These are phyloP conservation scores for Amphibolis antarctica DNA, from an alignment of 106 monocot species.

Conservation along the genomic window DNA sequence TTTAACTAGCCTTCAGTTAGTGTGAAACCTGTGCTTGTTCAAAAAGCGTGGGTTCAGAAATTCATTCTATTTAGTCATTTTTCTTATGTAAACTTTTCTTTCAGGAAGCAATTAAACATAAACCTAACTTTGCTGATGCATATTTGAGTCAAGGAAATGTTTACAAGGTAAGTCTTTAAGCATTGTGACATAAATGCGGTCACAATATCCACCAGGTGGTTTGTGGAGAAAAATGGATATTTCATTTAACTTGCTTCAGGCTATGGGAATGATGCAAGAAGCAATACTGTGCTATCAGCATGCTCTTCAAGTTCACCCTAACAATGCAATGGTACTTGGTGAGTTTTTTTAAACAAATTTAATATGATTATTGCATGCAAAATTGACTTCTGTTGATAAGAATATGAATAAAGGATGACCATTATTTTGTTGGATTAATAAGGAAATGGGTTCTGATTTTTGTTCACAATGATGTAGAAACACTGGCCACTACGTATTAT, in stretches of 20 bases:
- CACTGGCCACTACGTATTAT: conserved; percentile 63
- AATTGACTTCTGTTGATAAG: neutral
- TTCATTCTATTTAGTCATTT: too few relatives aligned
- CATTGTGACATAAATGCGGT: conserved; percentile 17
- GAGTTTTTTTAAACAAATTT: conserved; percentile 17
- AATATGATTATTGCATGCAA: neutral
- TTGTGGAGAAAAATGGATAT: conserved; percentile 21
- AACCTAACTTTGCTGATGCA: conserved; percentile 80
- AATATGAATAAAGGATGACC: too few relatives aligned
- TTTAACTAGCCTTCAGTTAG: too few relatives aligned
- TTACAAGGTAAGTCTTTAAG: conserved; percentile 76
- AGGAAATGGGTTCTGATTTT: neutral
- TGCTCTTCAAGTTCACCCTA: conserved; percentile 64
- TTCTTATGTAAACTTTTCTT: too few relatives aligned
- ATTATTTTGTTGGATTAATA: neutral
- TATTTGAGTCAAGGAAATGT: conserved; percentile 83
- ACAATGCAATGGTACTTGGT: conserved; percentile 79
- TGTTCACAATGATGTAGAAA: conserved; percentile 38
- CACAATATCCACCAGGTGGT: conserved; percentile 6
- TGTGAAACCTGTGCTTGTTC: too few relatives aligned
- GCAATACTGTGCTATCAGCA: conserved; percentile 81
- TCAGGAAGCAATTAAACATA: conserved; percentile 90
- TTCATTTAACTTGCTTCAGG: conserved; percentile 66
- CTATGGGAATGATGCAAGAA: conserved; percentile 80
- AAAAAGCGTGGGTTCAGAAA: too few relatives aligned